Conservation (phyloP, 2,329 filamentous ascomycete species). For the Trichoderma semiorbis region DNA sequence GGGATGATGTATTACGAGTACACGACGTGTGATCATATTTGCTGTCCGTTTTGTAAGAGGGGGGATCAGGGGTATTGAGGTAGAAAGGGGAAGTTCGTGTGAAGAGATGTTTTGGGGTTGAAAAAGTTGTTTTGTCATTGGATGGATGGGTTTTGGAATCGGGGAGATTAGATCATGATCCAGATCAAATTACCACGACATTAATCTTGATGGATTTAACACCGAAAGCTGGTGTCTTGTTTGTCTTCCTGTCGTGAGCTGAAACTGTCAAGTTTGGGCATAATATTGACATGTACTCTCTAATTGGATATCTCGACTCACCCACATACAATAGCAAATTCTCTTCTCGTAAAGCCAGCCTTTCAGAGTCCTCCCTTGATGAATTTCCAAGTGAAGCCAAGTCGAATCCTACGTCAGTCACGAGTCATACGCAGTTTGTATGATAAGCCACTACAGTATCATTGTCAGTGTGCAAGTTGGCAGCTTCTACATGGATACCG, state of each 20-base stretch:
- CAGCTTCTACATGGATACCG: no score
- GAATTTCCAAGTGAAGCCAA: background rate
- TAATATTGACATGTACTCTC: background rate
- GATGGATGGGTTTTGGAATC: background rate
- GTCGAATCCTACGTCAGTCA: background rate
- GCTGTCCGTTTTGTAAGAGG: slow-evolving; percentile 48
- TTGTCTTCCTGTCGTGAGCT: background rate
- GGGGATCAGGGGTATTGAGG: background rate
- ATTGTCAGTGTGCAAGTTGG: background rate
- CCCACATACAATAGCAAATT: background rate
- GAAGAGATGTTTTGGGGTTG: background rate
- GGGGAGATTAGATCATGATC: background rate
- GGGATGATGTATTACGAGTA: slow-evolving; percentile 51
- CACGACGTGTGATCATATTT: slow-evolving; percentile 51
- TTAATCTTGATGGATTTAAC: background rate
- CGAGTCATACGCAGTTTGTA: background rate
- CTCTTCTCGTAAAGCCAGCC: background rate
- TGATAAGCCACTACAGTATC: background rate
- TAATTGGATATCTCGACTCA: background rate
- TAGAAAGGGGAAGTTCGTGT: no score
- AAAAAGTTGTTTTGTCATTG: background rate
- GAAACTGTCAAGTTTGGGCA: background rate
- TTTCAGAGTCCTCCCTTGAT: background rate
- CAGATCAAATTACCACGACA: background rate
- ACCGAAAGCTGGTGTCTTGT: background rate